Percentiles rank a stretch among this genome's conserved stretches.
These are phyloP conservation scores for Juglanconis sp. DNA, from an alignment of 2,329 filamentous ascomycete genomes.

Conservation along the genomic window DNA sequence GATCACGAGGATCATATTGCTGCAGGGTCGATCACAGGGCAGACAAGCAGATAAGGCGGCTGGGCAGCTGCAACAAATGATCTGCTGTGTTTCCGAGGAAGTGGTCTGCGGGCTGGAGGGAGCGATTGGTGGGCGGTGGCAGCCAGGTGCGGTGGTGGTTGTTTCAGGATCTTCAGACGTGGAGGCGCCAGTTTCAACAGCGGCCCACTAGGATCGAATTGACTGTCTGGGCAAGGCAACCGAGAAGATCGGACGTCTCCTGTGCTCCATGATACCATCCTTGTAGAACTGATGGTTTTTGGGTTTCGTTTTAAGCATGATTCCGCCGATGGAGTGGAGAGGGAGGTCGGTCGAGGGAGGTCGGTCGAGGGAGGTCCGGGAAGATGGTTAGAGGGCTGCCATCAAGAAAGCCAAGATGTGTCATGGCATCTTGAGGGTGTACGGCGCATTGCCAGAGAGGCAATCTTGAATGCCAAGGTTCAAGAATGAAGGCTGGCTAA, in stretches of 20 bases:
- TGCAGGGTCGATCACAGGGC: constrained; percentile 4
- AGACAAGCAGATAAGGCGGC: neutral
- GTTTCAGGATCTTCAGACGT: constrained; percentile 18
- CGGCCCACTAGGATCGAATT: neutral
- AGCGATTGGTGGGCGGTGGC: neutral
- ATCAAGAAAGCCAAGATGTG: neutral
- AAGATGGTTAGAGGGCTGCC: neutral
- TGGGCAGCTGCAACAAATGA: neutral
- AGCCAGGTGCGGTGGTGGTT: neutral
- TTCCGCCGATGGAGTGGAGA: neutral
- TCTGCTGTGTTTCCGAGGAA: neutral
- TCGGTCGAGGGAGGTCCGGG: neutral
- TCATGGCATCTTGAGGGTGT: neutral
- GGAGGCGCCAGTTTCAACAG: constrained; percentile 9
- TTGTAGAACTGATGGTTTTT: too few species aligned
- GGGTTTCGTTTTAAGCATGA: neutral
- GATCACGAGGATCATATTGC: neutral
- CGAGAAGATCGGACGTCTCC: neutral
- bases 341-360: neutral
- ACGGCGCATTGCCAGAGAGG: neutral
- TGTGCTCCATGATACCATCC: neutral
- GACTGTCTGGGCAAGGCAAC: neutral
- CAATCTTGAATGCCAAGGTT: neutral
- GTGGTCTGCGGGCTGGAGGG: neutral
- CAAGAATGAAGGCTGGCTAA: too few species aligned